These are phyloP conservation scores for Helicocarpus griseus DNA, from an alignment of 2,329 filamentous ascomycete genomes.

Conservation along the genomic window DNA sequence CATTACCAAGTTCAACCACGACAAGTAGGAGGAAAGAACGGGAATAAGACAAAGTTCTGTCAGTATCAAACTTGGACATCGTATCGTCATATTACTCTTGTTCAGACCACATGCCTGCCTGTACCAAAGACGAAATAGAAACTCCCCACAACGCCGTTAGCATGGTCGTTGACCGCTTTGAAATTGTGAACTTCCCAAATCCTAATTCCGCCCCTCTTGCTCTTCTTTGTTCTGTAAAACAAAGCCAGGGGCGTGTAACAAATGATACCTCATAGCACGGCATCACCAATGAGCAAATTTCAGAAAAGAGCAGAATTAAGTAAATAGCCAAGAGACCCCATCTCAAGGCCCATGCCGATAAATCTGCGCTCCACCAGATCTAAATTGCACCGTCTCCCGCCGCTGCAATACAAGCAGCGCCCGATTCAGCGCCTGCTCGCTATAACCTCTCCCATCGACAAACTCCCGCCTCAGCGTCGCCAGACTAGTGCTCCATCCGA, in stretches of 20 bases:
- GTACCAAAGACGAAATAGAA: background rate
- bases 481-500: conserved; percentile 90
- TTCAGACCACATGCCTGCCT: background rate
- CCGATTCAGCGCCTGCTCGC: conserved; percentile 73
- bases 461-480: conserved; percentile 81
- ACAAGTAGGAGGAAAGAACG: too few relatives aligned
- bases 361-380: conserved; percentile 40
- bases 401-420: conserved; percentile 79
- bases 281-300: background rate
- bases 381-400: conserved; percentile 58
- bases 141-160: background rate
- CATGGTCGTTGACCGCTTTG: background rate
- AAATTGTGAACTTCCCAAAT: background rate
- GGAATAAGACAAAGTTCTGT: too few relatives aligned
- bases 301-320: background rate
- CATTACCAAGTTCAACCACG: background rate
- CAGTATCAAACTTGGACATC: background rate
- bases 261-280: background rate
- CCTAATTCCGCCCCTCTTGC: background rate
- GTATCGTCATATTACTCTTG: background rate
- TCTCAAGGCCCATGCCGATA: conserved; percentile 32
- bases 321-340: background rate
- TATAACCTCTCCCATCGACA: conserved; percentile 83
- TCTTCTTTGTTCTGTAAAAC: background rate
- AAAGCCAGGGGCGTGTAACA: background rate